Base-by-base conservation (phyloP, 2,329 filamentous ascomycete genomes). In the Verticillium klebahnii region DNA sequence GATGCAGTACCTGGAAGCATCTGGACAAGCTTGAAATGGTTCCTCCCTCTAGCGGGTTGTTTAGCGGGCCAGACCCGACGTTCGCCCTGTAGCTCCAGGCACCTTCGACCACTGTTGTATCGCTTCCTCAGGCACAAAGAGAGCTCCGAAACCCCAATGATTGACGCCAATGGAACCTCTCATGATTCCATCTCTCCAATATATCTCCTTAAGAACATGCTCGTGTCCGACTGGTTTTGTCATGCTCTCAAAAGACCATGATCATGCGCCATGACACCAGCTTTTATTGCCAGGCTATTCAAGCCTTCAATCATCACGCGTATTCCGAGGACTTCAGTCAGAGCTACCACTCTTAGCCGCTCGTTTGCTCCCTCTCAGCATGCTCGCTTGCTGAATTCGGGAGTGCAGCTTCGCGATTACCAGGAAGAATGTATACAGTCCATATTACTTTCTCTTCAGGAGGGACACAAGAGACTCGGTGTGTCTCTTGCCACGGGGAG, bases 391-490 rank as follows among this genome's bases (percentile, higher is more conserved):
- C 45, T 57, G 19, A 64, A 60, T 56, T 57, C 61, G n/a, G 60
- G 60, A 37, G 60, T 94, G 60, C 82, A 82, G 61, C 85, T 96
- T 52, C 89, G 93, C 67, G 82, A 90, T 68, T 97, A 97, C 71
- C 93, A 97, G 73, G 89, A 95, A 78, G 92, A 97, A 81, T 96
- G 92, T 71, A 96, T 97, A 64, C 86, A 91, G 69, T 88, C 92
- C 0, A 90, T 97, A 3, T 77, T 96, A 1, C 76, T 82, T 1
- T 86, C 92, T 61, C 73, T 96, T 1, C 73, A 84, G 2, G 76
- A 85, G 37, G 93, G 93, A 0, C 86, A 93, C 67, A 93, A 91
- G 69, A 85, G 93, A 7, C 78, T 97, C 1, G 93, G 93, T 0
- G 84, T 97, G 5, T 97, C 93, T 0, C 75, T 97, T 39, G 93